phyloP scores from a whole-genome alignment of 768 basidiomycete genomes.

The Tricholoma saponaceum region DNA sequence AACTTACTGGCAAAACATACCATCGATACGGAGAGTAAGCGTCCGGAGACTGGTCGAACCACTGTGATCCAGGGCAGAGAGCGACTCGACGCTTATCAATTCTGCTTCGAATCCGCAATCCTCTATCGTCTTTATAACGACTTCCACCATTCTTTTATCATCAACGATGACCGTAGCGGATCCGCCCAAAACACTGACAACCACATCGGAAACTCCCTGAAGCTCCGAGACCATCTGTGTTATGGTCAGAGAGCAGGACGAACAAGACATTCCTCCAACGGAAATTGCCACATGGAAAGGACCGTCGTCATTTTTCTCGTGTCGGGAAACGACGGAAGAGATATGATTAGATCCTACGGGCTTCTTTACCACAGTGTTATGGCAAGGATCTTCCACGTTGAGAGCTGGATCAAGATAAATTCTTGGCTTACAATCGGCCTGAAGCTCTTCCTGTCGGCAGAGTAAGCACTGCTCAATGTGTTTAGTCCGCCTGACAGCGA shows the following conservation, averaged over 20 bases:
- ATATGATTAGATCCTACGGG: not conserved
- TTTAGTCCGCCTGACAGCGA: not conserved
- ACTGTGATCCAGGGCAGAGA: slow-evolving; percentile 31
- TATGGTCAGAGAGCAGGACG: not conserved
- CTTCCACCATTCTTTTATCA: slow-evolving; percentile 23
- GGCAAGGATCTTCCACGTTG: not conserved
- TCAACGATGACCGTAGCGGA: slow-evolving; percentile 49
- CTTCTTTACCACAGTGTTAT: not conserved
- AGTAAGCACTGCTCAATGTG: not conserved
- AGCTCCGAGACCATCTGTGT: slow-evolving; percentile 45
- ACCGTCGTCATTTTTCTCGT: not conserved
- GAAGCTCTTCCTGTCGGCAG: not conserved
- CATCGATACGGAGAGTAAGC: slow-evolving; percentile 47
- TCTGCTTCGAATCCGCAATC: slow-evolving; percentile 44
- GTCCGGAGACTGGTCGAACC: not conserved
- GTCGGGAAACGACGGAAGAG: not conserved
- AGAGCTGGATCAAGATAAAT: not conserved
- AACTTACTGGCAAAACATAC: slow-evolving; percentile 61
- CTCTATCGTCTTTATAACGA: slow-evolving; percentile 37
- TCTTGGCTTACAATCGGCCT: not conserved
- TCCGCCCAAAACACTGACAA: slow-evolving; percentile 56
- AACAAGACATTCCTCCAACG: not conserved
- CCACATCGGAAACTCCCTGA: slow-evolving; percentile 46
- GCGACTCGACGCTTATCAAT: slow-evolving; percentile 23
- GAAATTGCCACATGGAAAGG: not conserved